Evolutionary conservation across 2,329 filamentous ascomycete species (phyloP).

Genomic region (Thelonectria olida): DNA sequence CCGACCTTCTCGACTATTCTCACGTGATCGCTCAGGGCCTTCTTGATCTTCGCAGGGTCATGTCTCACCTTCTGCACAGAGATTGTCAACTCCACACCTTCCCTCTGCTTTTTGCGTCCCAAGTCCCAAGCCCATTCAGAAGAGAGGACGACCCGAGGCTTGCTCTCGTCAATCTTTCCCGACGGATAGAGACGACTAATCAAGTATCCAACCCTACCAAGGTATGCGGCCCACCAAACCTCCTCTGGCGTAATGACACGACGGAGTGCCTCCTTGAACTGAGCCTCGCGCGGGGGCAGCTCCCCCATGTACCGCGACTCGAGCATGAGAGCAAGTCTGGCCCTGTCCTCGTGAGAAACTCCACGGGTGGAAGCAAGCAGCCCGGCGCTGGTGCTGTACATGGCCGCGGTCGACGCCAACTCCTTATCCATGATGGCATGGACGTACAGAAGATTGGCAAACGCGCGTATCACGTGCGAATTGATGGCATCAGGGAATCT

Average conservation of each 20-base stretch:
- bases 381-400: slow-evolving; percentile 71
- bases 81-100: slow-evolving; percentile 55
- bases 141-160: slow-evolving; percentile 51
- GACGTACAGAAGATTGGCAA: slow-evolving; percentile 67
- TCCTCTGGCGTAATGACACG: slow-evolving; percentile 61
- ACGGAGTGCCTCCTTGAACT: slow-evolving; percentile 63
- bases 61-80: slow-evolving; percentile 49
- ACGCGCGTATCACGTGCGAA: slow-evolving; percentile 58
- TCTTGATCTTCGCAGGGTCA: slow-evolving; percentile 50
- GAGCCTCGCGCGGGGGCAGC: slow-evolving; percentile 64
- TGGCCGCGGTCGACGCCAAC: slow-evolving; percentile 64
- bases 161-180: slow-evolving; percentile 54
- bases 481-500: slow-evolving; percentile 53
- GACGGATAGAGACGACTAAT: slow-evolving; percentile 69
- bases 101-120: slow-evolving; percentile 50
- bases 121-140: slow-evolving; percentile 52
- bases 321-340: slow-evolving; percentile 68
- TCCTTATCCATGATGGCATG: slow-evolving; percentile 62
- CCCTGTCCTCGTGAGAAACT: slow-evolving; percentile 68
- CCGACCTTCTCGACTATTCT: slow-evolving; percentile 62
- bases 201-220: slow-evolving; percentile 67
- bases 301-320: slow-evolving; percentile 72
- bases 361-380: slow-evolving; percentile 69
- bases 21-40: slow-evolving; percentile 51
- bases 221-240: slow-evolving; percentile 72